Conservation (phyloP, 2,329 filamentous ascomycete species). For the Diplodia mutila region DNA sequence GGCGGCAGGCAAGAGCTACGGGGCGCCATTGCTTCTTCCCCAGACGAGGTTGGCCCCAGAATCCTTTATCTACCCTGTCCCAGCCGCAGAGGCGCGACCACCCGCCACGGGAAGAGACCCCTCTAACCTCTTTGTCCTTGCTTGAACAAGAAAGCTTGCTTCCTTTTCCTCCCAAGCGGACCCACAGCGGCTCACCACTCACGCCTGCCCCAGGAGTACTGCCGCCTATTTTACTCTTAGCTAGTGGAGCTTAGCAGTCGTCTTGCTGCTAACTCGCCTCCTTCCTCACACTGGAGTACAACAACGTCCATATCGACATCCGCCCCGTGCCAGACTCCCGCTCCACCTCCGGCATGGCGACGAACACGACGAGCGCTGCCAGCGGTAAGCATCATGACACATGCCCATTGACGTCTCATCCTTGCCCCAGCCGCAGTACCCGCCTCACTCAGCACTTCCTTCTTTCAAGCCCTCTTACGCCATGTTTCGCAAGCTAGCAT, state of each 20-base stretch:
- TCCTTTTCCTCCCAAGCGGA: neutral
- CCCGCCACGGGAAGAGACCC: neutral
- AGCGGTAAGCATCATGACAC: neutral
- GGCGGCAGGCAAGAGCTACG: neutral
- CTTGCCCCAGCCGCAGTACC: neutral
- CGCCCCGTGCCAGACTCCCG: slow-evolving; percentile 14
- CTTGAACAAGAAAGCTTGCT: slow-evolving; percentile 14
- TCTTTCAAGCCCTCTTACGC: neutral
- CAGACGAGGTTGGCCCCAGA: neutral
- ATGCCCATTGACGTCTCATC: neutral
- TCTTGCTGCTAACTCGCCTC: neutral
- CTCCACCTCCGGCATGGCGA: slow-evolving; percentile 14
- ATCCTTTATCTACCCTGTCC: slow-evolving; percentile 17
- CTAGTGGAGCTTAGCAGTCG: slow-evolving; percentile 8
- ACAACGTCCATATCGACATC: slow-evolving; percentile 26
- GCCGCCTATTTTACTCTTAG: slow-evolving; percentile 2
- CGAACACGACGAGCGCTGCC: slow-evolving; percentile 17
- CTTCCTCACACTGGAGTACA: slow-evolving; percentile 23
- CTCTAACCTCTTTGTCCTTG: slow-evolving; percentile 8
- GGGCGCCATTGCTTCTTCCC: slow-evolving; percentile 9
- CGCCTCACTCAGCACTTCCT: neutral
- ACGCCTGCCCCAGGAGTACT: neutral
- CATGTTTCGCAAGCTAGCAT: neutral
- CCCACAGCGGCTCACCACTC: slow-evolving; percentile 6
- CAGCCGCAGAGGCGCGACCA: neutral